phyloP scores from a whole-genome alignment of 208 protist species.

The Acanthamoeba sp. region DNA sequence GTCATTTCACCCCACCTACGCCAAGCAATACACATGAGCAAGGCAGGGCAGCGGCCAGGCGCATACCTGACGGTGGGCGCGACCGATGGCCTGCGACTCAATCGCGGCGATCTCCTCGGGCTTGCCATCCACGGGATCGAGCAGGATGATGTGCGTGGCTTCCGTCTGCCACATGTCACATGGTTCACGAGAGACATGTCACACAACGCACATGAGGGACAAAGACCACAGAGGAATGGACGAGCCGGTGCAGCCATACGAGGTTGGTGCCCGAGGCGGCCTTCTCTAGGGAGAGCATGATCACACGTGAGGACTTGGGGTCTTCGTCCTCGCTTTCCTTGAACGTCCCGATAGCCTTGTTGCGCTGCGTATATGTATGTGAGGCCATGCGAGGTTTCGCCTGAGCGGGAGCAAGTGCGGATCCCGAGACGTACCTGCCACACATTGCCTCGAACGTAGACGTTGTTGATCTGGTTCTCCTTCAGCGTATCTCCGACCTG shows the following conservation, averaged over 20 bases:
- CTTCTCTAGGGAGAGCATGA: constrained; percentile 79
- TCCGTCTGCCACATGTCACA: constrained; percentile 18
- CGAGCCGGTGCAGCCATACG: no score
- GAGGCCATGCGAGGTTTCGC: no score
- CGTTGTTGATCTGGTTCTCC: constrained; percentile 69
- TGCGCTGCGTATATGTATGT: neutral
- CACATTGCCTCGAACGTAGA: constrained; percentile 77
- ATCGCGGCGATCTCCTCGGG: constrained; percentile 52
- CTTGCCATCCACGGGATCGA: constrained; percentile 69
- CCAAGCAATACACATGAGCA: no score
- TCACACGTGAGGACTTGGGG: constrained; percentile 42
- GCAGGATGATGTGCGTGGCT: constrained; percentile 73
- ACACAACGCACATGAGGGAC: no score
- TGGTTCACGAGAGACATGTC: no score
- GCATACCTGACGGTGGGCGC: constrained; percentile 61
- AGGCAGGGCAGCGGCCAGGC: no score
- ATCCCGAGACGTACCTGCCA: neutral
- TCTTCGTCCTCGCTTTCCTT: constrained; percentile 40
- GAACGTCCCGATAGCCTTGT: constrained; percentile 75
- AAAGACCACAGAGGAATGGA: no score
- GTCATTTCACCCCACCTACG: no score
- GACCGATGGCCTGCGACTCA: constrained; percentile 76
- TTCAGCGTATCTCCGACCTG: constrained; percentile 44
- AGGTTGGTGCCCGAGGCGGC: constrained; percentile 75
- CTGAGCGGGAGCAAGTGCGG: no score